A percentile compares a stretch with the other conserved stretches of the same genome.
phyloP scores from a whole-genome alignment of 208 protist species.

The Wallacemonas collosoma region DNA sequence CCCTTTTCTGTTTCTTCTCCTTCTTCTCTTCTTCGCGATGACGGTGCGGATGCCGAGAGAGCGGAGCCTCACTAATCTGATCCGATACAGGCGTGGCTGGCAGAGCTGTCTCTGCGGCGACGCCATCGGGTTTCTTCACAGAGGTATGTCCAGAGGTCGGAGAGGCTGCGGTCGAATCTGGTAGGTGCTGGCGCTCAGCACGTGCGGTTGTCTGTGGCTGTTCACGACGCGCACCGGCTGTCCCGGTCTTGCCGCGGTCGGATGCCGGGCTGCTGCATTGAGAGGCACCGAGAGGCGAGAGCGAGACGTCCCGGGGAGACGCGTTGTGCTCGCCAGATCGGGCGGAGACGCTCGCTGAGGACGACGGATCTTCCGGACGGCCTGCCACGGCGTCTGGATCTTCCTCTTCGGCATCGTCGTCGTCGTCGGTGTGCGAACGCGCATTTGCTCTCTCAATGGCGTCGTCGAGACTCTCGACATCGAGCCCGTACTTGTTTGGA shows the following conservation, averaged over 20 bases:
- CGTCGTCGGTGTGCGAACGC: neutral
- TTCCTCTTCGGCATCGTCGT: constrained; percentile 2
- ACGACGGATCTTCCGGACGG: neutral
- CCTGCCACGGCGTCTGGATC: neutral
- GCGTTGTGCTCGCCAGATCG: neutral
- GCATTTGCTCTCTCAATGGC: too few species aligned
- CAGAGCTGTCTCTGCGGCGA: too few species aligned
- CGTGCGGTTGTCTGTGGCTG: constrained; percentile 1
- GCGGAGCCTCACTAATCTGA: too few species aligned
- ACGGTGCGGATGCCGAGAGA: too few species aligned
- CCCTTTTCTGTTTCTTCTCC: constrained; percentile 13
- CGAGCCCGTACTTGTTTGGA: neutral
- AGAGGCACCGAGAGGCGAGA: constrained; percentile 10
- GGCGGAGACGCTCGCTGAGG: neutral
- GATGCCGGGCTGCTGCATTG: neutral
- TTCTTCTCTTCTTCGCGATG: neutral
- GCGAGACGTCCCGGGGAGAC: constrained; percentile 6
- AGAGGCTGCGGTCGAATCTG: neutral
- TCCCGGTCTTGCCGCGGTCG: neutral
- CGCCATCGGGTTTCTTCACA: too few species aligned
- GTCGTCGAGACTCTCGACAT: too few species aligned
- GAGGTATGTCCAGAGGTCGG: neutral
- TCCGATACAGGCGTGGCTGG: too few species aligned
- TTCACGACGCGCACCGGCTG: neutral
- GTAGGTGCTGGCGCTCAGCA: neutral